These are phyloP conservation scores for Serendipita vermifera DNA, from an alignment of 768 basidiomycete species.

Conservation along the genomic window DNA sequence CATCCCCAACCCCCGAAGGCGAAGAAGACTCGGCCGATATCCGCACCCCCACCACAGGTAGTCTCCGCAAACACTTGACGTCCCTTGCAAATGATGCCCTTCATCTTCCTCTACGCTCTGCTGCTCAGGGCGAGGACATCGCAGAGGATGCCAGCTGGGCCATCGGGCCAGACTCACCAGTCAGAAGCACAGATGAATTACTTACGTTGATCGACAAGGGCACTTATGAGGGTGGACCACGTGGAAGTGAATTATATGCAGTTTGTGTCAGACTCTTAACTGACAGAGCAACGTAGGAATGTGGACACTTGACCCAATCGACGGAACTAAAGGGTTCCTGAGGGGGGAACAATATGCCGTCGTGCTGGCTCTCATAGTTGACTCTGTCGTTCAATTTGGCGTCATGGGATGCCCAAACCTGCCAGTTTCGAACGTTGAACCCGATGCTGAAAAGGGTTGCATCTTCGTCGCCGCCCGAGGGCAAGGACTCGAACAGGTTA, in stretches of 20 bases:
- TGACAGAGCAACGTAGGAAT: constrained; percentile 36
- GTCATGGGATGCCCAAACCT: constrained; percentile 92
- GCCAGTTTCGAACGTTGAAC: constrained; percentile 38
- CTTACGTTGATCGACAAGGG: constrained; percentile 81
- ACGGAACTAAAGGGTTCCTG: constrained; percentile 89
- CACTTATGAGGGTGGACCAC: constrained; percentile 51
- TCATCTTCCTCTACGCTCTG: constrained; percentile 18
- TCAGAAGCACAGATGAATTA: constrained; percentile 43
- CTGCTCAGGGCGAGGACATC: constrained; percentile 40
- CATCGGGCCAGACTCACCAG: constrained; percentile 43
- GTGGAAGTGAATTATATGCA: constrained; percentile 56
- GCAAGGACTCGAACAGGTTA: constrained; percentile 66
- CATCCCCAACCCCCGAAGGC: constrained; percentile 21
- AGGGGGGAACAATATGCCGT: constrained; percentile 90
- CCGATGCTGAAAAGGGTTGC: constrained; percentile 55
- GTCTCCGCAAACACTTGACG: constrained; percentile 53
- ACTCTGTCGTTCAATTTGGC: constrained; percentile 66
- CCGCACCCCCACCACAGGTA: constrained; percentile 32
- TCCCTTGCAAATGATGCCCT: constrained; percentile 74
- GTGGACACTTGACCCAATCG: constrained; percentile 84
- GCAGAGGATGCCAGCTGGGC: constrained; percentile 41
- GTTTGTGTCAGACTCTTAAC: constrained; percentile 4
- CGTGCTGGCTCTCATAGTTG: constrained; percentile 71
- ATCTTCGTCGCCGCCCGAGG: constrained; percentile 84
- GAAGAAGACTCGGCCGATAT: constrained; percentile 87